phyloP scores from a whole-genome alignment of 148 eudicot species.

The Limonium bicolor region DNA sequence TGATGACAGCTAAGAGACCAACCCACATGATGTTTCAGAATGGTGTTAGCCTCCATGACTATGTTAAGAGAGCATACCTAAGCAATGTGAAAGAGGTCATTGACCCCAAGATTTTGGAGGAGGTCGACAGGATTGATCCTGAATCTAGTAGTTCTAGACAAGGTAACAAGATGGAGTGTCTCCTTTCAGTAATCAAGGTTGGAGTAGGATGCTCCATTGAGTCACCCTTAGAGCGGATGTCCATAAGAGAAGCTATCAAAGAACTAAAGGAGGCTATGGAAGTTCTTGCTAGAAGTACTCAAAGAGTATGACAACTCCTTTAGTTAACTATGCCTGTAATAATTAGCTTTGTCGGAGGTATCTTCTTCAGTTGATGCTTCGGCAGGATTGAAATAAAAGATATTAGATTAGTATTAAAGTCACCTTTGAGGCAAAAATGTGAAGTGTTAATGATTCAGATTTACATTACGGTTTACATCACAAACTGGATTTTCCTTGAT shows the following conservation, averaged over 20 bases:
- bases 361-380: no score
- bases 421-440: no score
- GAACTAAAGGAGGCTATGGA: not conserved
- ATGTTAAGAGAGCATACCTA: not conserved
- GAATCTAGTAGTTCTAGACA: not conserved
- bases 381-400: no score
- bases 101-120: not conserved
- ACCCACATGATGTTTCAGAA: constrained; percentile 8
- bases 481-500: no score
- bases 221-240: not conserved
- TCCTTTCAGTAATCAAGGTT: not conserved
- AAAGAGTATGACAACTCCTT: no score
- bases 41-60: not conserved
- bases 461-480: no score
- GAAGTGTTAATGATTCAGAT: no score
- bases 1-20: constrained; percentile 12
- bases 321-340: no score
- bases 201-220: not conserved
- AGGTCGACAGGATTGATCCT: not conserved
- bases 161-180: not conserved
- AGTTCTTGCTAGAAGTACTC: no score
- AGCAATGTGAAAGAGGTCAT: not conserved
- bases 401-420: no score
- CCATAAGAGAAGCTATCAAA: not conserved
- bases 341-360: no score